Base-by-base conservation (phyloP, 2,329 filamentous ascomycete genomes). In the Setomelanomma holmii region DNA sequence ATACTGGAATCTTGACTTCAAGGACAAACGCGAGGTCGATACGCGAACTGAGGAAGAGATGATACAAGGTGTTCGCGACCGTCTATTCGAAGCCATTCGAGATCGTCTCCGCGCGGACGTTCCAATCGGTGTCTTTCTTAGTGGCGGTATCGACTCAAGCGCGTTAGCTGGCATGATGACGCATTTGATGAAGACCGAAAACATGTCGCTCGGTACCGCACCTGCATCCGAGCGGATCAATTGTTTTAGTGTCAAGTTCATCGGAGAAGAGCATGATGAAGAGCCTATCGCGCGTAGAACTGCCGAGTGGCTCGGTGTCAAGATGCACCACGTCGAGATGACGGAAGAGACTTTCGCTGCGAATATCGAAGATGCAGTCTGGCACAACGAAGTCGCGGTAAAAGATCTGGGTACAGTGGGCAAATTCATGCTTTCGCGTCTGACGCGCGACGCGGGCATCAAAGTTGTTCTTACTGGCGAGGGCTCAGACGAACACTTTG, bases 141-240 rank as follows among this genome's bases (percentile, higher is more conserved):
- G 77, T 19, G 84, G 84, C 4, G 84, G 84, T 1, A 78, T 86
- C 42, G 84, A 86, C 62, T 84, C 82, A 0, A 85, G 83, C 0
- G 75, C 78, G 1, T 69, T 86, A 19, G 83, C 83, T 6, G 84
- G 84, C 3, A 84, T 86, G 60, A 78, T 81, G 2, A 79, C 78
- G 1, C 74, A 85, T 53, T 50, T 65, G 12, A 61, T 62, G 53
- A 73, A 81, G 41, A 68, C 80, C 43, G 75, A 78, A n/a, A 69
- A 76, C 19, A 45, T 49, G 1, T 69, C 73, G 30, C 67, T 83
- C n/a, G 81, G 83, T 14, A 81, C 74, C 36, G 73, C 76, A 22
- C 52, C 57, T 5, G 43, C 54, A 24, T 72, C 72, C 7, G 54
- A 58, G 30, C 40, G 55, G 7, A 73, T 66, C 5, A 71, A 73